Evolutionary conservation across 768 basidiomycete species (phyloP), one percentile per base, ranked within the genome.

Genomic region (Dioszegia hungarica): DNA sequence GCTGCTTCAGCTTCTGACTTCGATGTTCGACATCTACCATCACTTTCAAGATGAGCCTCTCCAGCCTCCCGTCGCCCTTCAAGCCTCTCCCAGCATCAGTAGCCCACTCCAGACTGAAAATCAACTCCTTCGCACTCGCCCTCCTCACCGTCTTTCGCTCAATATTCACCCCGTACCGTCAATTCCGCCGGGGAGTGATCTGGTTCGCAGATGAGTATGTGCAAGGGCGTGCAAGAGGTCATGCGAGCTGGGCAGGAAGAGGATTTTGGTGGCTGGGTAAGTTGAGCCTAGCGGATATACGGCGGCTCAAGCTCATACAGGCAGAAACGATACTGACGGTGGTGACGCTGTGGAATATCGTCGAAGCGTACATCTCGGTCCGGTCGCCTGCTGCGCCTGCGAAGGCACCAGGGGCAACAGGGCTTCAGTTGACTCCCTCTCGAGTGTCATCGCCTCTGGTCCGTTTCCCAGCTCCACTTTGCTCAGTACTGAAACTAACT

Each of bases 111-210:
- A 41, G 67, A 15, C 56, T 72, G 12, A 72, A 72, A 52, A 50
- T 63, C 33, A 72, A 72, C 49, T n/a, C 61, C 29, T 66, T 72
- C 56, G 43, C 56, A 15, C 44, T 72, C 11, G 54, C 64, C 33
- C 44, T 72, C 19, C 46, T 54, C 37, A 20, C 36, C 11, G 8
- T 59, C 10, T 11, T 68, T 25, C 50, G 48, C 20, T 24, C 29
- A 10, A 29, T 59, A 28, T 67, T 72, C 52, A 58, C 70, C 28
- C 67, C 70, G 9, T 72, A 66, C 34, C 36, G 46, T 17, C 44
- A 64, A 6, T 14, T 72, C 9, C 20, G 61, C 19, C 29, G 63
- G 12, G 57, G 59, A 2, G 20, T 65, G 2, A 46, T 64, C 9
- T 60, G 54, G 54, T 20, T 63, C 5, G 34, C 22, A 12, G 63